Conservation (phyloP, 306 rosid species). For the Trichosanthes truncata region DNA sequence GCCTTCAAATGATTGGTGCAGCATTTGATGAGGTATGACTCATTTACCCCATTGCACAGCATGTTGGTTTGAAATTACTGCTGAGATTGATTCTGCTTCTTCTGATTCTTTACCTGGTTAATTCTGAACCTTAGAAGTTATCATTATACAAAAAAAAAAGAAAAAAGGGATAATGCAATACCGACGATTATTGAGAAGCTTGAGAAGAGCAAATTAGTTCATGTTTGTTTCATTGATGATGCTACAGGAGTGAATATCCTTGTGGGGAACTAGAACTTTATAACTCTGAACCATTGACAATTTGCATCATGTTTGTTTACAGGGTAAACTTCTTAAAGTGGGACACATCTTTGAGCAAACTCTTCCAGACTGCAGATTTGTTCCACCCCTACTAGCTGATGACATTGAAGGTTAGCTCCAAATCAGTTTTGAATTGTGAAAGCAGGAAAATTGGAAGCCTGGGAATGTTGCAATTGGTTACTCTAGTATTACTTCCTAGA, state of each 20-base stretch:
- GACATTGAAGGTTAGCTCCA: slow-evolving; percentile 8
- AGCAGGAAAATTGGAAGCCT: background rate
- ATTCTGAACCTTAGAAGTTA: background rate
- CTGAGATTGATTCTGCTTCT: background rate
- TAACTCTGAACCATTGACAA: background rate
- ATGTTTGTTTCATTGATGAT: background rate
- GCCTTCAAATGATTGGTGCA: slow-evolving; percentile 90
- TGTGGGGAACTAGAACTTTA: background rate
- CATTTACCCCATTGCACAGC: background rate
- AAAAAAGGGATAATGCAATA: background rate
- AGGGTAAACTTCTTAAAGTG: slow-evolving; percentile 77
- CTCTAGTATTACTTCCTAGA: background rate
- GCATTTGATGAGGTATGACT: slow-evolving; percentile 76
- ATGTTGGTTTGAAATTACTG: background rate
- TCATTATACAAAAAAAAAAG: background rate
- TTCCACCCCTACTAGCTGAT: slow-evolving; percentile 66
- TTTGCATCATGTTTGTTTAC: slow-evolving; percentile 19
- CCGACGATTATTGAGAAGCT: background rate
- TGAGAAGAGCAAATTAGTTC: background rate
- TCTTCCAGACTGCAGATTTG: slow-evolving; percentile 54
- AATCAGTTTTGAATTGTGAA: background rate
- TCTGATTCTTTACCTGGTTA: background rate
- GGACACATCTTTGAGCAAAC: slow-evolving; percentile 95
- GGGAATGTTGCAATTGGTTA: background rate
- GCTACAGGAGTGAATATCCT: background rate